Evolutionary conservation across 805 yeast species (phyloP).

Genomic region (Teunomyces gatunensis): DNA sequence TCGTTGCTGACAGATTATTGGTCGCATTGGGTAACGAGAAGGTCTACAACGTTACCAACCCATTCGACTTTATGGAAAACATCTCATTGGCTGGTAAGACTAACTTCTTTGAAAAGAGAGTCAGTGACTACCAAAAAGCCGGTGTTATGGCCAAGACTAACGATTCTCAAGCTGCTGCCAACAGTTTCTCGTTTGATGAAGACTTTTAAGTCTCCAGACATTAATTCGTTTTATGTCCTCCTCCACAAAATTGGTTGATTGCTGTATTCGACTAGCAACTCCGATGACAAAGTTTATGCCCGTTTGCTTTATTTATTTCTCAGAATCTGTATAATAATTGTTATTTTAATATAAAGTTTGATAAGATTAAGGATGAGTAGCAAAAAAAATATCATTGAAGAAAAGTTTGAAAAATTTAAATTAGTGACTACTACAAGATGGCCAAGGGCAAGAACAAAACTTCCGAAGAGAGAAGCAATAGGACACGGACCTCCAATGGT

Average conservation of each 20-base stretch:
- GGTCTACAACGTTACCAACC: constrained; percentile 82
- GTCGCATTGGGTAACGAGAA: constrained; percentile 90
- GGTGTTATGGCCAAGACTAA: constrained; percentile 89
- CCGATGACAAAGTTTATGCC: background rate
- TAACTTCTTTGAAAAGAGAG: constrained; percentile 98
- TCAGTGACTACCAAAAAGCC: constrained; percentile 97
- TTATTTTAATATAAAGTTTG: background rate
- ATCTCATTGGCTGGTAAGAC: constrained; percentile 98
- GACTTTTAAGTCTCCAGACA: constrained; percentile 60
- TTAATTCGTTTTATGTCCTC: background rate
- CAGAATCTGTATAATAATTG: constrained; percentile 4
- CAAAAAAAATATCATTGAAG: background rate
- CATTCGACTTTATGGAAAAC: constrained; percentile 99
- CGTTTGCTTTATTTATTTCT: constrained; percentile 6
- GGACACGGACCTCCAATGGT: constrained; percentile 49
- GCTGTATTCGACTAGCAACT: background rate
- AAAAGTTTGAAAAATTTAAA: background rate
- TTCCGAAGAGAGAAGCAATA: constrained; percentile 37
- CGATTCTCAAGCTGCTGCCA: constrained; percentile 46
- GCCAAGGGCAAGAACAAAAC: constrained; percentile 57
- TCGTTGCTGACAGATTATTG: constrained; percentile 93
- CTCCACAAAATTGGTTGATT: constrained; percentile 1
- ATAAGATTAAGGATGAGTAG: background rate
- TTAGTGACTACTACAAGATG: constrained; percentile 27
- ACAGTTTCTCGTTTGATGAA: constrained; percentile 83